A percentile compares a stretch with the other conserved stretches of the same genome.
Evolutionary conservation across 2,329 filamentous ascomycete species (phyloP).

Genomic region (Sphaerostilbella broomeana): DNA sequence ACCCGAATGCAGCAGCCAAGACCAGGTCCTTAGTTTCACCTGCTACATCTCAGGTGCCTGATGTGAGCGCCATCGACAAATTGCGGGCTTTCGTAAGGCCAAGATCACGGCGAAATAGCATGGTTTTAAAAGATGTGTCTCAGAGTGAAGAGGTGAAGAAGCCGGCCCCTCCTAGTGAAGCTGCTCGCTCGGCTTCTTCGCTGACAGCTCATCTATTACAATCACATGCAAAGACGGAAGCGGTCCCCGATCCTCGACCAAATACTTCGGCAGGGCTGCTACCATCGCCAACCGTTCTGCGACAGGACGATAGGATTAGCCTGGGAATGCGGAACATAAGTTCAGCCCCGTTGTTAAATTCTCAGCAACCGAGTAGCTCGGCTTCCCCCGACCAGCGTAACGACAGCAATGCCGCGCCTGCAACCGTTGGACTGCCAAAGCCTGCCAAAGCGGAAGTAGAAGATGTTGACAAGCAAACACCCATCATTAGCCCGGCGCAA

Average conservation of each 20-base stretch:
- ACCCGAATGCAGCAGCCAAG: conserved; percentile 21
- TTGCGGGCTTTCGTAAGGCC: conserved; percentile 23
- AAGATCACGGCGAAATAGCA: conserved; percentile 3
- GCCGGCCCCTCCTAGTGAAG: neutral
- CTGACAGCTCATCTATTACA: neutral
- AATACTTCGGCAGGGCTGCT: neutral
- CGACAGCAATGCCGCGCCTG: too few relatives aligned
- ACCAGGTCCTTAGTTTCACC: conserved; percentile 23
- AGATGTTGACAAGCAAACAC: too few relatives aligned
- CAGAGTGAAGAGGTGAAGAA: conserved; percentile 2
- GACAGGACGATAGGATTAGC: too few relatives aligned
- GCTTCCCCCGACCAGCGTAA: too few relatives aligned
- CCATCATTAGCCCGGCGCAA: too few relatives aligned
- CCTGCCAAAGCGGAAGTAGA: too few relatives aligned
- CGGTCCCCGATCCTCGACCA: neutral
- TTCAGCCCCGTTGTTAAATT: too few relatives aligned
- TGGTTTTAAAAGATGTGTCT: conserved; percentile 5
- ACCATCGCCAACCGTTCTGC: too few relatives aligned
- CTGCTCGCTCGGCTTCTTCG: neutral
- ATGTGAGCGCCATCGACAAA: conserved; percentile 27
- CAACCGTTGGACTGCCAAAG: too few relatives aligned
- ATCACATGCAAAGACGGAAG: neutral
- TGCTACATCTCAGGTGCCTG: conserved; percentile 23
- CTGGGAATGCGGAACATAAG: too few relatives aligned
- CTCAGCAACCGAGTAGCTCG: too few relatives aligned